These are phyloP conservation scores for Trichoderma harzianum DNA, from an alignment of 2,329 filamentous ascomycete species.

Conservation along the genomic window DNA sequence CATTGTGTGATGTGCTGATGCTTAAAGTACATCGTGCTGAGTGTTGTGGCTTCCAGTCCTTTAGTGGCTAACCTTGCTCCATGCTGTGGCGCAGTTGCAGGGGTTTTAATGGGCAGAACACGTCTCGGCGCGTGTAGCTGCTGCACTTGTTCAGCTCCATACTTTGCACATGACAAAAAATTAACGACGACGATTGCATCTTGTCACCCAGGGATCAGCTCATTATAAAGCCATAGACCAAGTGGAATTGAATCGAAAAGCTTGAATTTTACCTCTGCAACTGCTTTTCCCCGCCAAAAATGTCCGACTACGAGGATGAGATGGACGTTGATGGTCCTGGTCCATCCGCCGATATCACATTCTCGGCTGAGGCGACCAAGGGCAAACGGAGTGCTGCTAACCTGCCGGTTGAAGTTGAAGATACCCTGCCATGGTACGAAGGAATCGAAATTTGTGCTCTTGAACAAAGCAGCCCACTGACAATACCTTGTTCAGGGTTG, in stretches of 20 bases:
- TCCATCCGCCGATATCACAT: slow-evolving; percentile 51
- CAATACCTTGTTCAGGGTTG: slow-evolving; percentile 61
- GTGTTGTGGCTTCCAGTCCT: neutral
- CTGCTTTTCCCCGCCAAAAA: slow-evolving; percentile 28
- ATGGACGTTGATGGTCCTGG: slow-evolving; percentile 57
- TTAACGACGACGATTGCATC: neutral
- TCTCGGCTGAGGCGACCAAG: slow-evolving; percentile 75
- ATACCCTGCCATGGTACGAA: slow-evolving; percentile 82
- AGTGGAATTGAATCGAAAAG: neutral
- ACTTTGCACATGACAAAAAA: neutral
- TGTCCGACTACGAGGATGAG: slow-evolving; percentile 60
- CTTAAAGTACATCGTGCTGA: neutral
- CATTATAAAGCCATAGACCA: neutral
- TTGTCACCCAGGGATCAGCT: neutral
- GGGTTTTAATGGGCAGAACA: slow-evolving; percentile 20
- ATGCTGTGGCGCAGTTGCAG: slow-evolving; percentile 1
- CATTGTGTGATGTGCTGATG: neutral
- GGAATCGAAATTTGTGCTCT: neutral
- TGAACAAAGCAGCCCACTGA: neutral
- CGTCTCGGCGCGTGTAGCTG: slow-evolving; percentile 27
- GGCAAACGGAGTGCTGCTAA: slow-evolving; percentile 92
- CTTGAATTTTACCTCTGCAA: neutral
- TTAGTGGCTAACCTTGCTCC: neutral
- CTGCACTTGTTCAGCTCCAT: neutral
- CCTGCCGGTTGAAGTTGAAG: slow-evolving; percentile 87